phyloP scores from a whole-genome alignment of 768 basidiomycete species.

The Termitomyces heimii region DNA sequence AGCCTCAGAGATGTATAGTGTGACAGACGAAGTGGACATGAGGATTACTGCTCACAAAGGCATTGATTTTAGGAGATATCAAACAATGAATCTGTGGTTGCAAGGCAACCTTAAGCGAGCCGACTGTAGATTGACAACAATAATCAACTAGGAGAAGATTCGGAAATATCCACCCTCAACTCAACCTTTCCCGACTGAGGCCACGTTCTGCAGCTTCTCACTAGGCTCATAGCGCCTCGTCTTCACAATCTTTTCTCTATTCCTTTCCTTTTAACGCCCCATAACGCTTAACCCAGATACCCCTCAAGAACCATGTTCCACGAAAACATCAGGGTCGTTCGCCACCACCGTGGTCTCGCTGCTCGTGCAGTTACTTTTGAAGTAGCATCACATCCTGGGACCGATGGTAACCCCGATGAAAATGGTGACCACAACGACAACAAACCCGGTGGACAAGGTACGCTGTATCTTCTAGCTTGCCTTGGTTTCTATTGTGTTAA shows the following conservation, averaged over 20 bases:
- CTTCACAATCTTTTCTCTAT: slow-evolving; percentile 9
- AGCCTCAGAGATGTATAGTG: neutral
- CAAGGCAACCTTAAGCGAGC: too few species aligned
- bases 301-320: slow-evolving; percentile 3
- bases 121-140: neutral
- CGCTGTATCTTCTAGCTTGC: neutral
- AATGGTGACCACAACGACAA: neutral
- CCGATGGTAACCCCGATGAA: too few species aligned
- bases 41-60: neutral
- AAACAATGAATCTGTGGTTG: neutral
- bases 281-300: neutral
- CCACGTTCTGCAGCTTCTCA: neutral
- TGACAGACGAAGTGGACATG: neutral
- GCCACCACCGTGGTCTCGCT: slow-evolving; percentile 7
- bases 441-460: neutral
- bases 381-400: neutral
- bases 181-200: neutral
- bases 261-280: slow-evolving; percentile 10
- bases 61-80: neutral
- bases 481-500: neutral
- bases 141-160: neutral
- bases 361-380: slow-evolving; percentile 6
- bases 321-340: slow-evolving; percentile 5
- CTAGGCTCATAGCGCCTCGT: neutral
- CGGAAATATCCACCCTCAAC: neutral